A percentile compares a stretch with the other conserved stretches of the same genome.
Evolutionary conservation across 1,284 basidiomycete species (phyloP).

Genomic region (Irpex sp.): DNA sequence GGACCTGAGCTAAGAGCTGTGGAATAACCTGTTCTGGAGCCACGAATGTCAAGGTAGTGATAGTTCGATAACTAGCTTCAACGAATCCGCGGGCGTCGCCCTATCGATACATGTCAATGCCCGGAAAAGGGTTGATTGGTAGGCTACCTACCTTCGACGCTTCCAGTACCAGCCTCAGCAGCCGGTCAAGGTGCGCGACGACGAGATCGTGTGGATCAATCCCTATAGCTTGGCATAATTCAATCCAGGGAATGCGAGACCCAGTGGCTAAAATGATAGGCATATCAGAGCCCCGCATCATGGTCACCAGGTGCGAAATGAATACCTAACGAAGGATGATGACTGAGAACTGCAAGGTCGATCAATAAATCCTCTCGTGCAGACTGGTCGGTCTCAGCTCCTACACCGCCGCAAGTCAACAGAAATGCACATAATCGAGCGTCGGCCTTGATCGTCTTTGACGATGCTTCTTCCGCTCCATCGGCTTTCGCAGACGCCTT

Average conservation of each 20-base stretch:
- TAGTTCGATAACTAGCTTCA: constrained; percentile 71
- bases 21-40: constrained; percentile 68
- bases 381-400: constrained; percentile 33
- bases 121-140: neutral
- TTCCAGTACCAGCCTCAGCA: constrained; percentile 49
- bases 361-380: constrained; percentile 45
- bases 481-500: constrained; percentile 16
- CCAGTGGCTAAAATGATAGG: constrained; percentile 37
- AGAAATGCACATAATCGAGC: constrained; percentile 48
- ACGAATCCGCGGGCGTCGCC: constrained; percentile 30
- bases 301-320: neutral
- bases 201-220: constrained; percentile 69
- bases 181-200: constrained; percentile 41
- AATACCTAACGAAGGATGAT: constrained; percentile 69
- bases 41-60: constrained; percentile 78
- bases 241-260: constrained; percentile 78
- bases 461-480: constrained; percentile 30
- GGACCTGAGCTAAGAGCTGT: constrained; percentile 64
- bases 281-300: no score
- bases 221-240: constrained; percentile 67
- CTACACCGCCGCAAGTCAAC: constrained; percentile 42
- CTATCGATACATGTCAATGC: constrained; percentile 6
- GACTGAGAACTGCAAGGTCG: constrained; percentile 65
- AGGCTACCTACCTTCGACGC: constrained; percentile 41
- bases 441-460: constrained; percentile 39